phyloP scores from a whole-genome alignment of 2,329 filamentous ascomycete genomes.

The Bipolaris zeicola region DNA sequence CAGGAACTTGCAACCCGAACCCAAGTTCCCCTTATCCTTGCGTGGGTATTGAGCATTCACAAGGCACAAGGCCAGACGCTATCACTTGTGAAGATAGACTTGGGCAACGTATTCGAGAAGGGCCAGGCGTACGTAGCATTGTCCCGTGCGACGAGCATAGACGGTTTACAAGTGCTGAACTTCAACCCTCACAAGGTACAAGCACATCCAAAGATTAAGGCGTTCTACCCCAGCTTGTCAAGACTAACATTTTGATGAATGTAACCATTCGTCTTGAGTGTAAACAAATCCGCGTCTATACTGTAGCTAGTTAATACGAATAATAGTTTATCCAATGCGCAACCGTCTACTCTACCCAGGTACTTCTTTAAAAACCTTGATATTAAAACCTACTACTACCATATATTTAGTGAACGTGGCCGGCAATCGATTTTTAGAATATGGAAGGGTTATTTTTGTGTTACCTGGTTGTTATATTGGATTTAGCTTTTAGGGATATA shows the following conservation, averaged over 20 bases:
- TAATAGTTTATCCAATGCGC: too few species aligned
- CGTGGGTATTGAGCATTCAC: conserved; percentile 97
- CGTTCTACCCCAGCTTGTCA: conserved; percentile 78
- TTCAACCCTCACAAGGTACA: conserved; percentile 93
- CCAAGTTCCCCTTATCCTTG: conserved; percentile 81
- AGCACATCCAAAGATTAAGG: conserved; percentile 86
- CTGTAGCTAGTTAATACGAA: too few species aligned
- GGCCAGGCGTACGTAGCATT: conserved; percentile 97
- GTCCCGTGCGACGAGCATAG: conserved; percentile 86
- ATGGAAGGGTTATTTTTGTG: too few species aligned
- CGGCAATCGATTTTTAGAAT: too few species aligned
- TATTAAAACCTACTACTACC: too few species aligned
- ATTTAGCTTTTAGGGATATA: too few species aligned
- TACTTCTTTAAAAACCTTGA: too few species aligned
- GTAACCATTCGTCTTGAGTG: too few species aligned
- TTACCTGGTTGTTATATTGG: too few species aligned
- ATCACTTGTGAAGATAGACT: conserved; percentile 90
- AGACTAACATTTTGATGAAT: neutral
- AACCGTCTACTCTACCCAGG: too few species aligned
- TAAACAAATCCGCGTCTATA: too few species aligned
- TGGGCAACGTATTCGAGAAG: conserved; percentile 92
- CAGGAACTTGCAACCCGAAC: conserved; percentile 87
- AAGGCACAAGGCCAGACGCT: conserved; percentile 96
- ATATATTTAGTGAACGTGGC: too few species aligned
- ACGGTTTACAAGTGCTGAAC: conserved; percentile 82